phyloP scores from a whole-genome alignment of 2,329 filamentous ascomycete genomes.

The Plectosphaerella plurivora region DNA sequence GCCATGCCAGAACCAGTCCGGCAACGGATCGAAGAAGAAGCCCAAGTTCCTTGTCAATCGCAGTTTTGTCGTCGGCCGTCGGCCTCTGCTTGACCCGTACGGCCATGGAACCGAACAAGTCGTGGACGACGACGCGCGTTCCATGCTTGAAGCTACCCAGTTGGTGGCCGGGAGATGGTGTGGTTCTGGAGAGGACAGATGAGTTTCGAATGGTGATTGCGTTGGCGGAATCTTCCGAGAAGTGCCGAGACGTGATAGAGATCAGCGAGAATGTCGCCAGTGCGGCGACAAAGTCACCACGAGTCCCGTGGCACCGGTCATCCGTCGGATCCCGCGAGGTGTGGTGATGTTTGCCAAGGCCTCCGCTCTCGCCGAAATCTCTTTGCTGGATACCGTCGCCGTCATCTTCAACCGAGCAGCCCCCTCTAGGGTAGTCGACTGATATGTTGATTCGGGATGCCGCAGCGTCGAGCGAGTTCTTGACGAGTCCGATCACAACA shows the following conservation, averaged over 20 bases:
- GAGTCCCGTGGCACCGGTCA: conserved; percentile 54
- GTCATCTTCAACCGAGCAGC: conserved; percentile 79
- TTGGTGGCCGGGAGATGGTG: conserved; percentile 57
- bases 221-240: conserved; percentile 55
- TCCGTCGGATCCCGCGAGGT: conserved; percentile 66
- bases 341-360: conserved; percentile 68
- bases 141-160: conserved; percentile 58
- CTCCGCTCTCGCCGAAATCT: conserved; percentile 69
- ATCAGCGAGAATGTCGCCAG: conserved; percentile 73
- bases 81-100: conserved; percentile 82
- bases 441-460: conserved; percentile 65
- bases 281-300: conserved; percentile 74
- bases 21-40: conserved; percentile 54
- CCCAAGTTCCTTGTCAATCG: conserved; percentile 61
- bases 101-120: conserved; percentile 87
- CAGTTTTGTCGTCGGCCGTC: conserved; percentile 41
- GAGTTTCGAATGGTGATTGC: conserved; percentile 68
- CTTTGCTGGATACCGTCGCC: conserved; percentile 68
- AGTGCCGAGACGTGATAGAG: conserved; percentile 69
- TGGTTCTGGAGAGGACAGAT: conserved; percentile 57
- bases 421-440: conserved; percentile 71
- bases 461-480: conserved; percentile 80
- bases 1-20: conserved; percentile 68
- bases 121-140: conserved; percentile 69
- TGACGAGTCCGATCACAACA: conserved; percentile 67